Base-by-base conservation (phyloP, 2,329 filamentous ascomycete species). In the Capronia americana region DNA sequence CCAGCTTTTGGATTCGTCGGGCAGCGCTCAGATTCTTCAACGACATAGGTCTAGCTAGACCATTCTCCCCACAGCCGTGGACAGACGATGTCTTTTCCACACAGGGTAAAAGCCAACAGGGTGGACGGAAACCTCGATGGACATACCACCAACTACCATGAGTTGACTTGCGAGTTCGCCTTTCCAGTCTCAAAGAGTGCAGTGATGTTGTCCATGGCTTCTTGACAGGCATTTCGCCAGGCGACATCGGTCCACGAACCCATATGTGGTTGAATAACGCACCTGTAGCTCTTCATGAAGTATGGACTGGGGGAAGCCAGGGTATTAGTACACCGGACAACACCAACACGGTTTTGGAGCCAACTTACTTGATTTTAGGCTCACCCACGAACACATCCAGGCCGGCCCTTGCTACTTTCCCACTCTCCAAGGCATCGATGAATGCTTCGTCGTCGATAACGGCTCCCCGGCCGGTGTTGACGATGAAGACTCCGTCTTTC, bases 401-500 rank as follows among this genome's bases (percentile, higher is more conserved):
- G 0, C 83, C 84, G 1, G 81, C 83, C 6, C 80, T 74, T 1
- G 75, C 75, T 1, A 86, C 68, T 56, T 83, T 81, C 0, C 83
- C 82, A 6, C 73, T 77, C 61, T 83, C 78, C 3, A 86, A 68
- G 0, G 82, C 84, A 17, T 74, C 71, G 2, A 82, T 76, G 11
- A 86, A 70, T 0, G 83, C 83, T 4, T 73, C 70, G 68, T 85
- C 82, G 64, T 86, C 79, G 0, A 86, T 74, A 2, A 86, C 73
- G 17, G 78, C 78, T 0, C 84, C 84, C 0, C 84, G 78, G 0
- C 82, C 80, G 0, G 84, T 85, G 69, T 86, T 86, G 32, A 86
- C 75, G 3, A 86, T 71, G 57, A 82, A 78, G 0, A 77, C 74
- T 0, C 83, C 82, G 2, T 79, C 74, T 64, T 83, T 85, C 80